A percentile compares a stretch with the other conserved stretches of the same genome.
These are phyloP conservation scores for Gnetum montanum DNA, from an alignment of 75 land plant genomes.

Conservation along the genomic window DNA sequence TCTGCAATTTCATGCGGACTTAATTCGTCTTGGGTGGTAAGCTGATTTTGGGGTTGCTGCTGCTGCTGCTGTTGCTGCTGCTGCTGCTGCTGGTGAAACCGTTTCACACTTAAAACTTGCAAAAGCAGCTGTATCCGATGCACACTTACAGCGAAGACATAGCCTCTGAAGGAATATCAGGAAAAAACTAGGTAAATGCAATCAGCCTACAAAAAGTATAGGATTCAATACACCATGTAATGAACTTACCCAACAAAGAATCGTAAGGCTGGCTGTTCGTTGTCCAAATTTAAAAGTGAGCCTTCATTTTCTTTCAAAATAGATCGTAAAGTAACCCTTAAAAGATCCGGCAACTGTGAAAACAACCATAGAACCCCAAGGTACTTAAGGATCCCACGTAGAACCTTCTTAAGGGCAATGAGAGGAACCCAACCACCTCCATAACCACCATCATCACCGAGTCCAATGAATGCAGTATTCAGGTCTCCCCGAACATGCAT, in stretches of 20 bases:
- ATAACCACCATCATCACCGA: constrained; percentile 99
- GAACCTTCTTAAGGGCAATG: constrained; percentile 89
- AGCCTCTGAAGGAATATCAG: constrained; percentile 50
- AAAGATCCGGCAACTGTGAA: constrained; percentile 89
- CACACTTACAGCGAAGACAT: constrained; percentile 97
- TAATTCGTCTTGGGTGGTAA: constrained; percentile 58
- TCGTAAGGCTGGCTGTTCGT: constrained; percentile 95
- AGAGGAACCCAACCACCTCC: constrained; percentile 99
- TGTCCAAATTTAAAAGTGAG: constrained; percentile 82
- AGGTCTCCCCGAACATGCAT: constrained; percentile 81
- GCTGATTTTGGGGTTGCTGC: constrained; percentile 20
- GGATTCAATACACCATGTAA: not conserved
- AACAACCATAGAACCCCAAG: constrained; percentile 97
- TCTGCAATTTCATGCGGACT: constrained; percentile 65
- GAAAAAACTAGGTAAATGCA: not conserved
- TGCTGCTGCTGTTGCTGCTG: constrained; percentile 49
- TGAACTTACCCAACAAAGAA: constrained; percentile 96
- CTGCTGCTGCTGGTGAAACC: constrained; percentile 66
- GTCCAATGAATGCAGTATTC: constrained; percentile 86
- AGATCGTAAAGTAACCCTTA: constrained; percentile 79
- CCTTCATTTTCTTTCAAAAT: constrained; percentile 86
- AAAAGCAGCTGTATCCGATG: constrained; percentile 95
- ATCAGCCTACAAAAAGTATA: not conserved
- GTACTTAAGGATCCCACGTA: constrained; percentile 85
- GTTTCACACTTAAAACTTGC: constrained; percentile 91